Conservation (phyloP, 192 early-diverging fungal genomes). For the Chytriomyces confervae region DNA sequence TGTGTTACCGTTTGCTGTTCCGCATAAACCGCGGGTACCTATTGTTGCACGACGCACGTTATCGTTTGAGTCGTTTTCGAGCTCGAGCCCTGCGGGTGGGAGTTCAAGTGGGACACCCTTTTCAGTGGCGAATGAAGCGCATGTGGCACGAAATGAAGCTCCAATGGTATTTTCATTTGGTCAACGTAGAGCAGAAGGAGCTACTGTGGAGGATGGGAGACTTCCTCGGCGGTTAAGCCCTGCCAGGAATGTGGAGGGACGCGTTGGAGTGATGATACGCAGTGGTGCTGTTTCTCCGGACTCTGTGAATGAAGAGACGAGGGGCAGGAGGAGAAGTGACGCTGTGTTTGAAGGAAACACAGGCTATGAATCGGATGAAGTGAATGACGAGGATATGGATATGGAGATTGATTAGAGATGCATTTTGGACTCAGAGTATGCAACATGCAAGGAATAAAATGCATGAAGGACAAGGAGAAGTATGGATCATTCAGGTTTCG, state of each 20-base stretch:
- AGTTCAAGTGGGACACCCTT: not conserved
- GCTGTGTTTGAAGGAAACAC: not conserved
- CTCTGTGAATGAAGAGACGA: too few species aligned
- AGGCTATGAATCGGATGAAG: not conserved
- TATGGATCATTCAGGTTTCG: too few species aligned
- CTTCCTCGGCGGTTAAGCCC: not conserved
- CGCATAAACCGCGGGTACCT: not conserved
- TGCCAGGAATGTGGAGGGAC: not conserved
- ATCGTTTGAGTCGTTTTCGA: not conserved
- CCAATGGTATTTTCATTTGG: not conserved
- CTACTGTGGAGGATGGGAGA: not conserved
- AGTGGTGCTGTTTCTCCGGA: not conserved
- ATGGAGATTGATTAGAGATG: not conserved
- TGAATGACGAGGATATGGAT: slow-evolving; percentile 16
- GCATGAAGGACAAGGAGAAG: too few species aligned
- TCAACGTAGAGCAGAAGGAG: not conserved
- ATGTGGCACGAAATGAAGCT: not conserved
- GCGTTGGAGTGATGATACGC: not conserved
- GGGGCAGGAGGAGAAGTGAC: not conserved
- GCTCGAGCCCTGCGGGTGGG: not conserved
- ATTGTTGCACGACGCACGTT: not conserved
- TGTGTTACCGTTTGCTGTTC: not conserved
- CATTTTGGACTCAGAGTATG: too few species aligned
- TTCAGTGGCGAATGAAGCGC: not conserved
- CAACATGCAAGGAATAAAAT: too few species aligned